A percentile compares a stretch with the other conserved stretches of the same genome.
Conservation (phyloP, 257 asterid species). For the Ehretia macrophylla region DNA sequence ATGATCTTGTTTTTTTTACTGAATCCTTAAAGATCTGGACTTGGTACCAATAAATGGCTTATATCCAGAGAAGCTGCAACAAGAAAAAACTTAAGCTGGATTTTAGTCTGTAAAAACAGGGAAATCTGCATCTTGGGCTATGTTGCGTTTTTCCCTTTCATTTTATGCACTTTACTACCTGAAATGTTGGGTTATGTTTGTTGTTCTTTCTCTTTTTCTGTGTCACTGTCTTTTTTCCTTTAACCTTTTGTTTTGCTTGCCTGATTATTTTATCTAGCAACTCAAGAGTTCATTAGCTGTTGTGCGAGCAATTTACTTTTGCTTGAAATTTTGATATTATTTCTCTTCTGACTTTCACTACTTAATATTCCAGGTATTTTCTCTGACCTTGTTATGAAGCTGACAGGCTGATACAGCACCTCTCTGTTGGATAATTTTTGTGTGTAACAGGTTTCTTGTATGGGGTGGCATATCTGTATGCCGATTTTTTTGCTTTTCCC, state of each 20-base stretch:
- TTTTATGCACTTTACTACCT: too few relatives aligned
- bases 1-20: too few relatives aligned
- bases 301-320: not conserved
- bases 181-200: too few relatives aligned
- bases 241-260: not conserved
- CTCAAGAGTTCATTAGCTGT: not conserved
- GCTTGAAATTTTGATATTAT: not conserved
- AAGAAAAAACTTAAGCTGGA: too few relatives aligned
- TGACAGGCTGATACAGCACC: slow-evolving; percentile 71
- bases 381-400: slow-evolving; percentile 97
- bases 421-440: slow-evolving; percentile 48
- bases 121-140: too few relatives aligned
- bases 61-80: too few relatives aligned
- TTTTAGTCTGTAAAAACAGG: too few relatives aligned
- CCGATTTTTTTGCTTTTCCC: slow-evolving; percentile 24
- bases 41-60: too few relatives aligned
- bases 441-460: slow-evolving; percentile 57
- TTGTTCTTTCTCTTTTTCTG: not conserved
- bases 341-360: slow-evolving; percentile 42
- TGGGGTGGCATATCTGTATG: slow-evolving; percentile 46
- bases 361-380: slow-evolving; percentile 95
- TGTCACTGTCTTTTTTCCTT: too few relatives aligned
- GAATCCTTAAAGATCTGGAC: too few relatives aligned
- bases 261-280: not conserved
- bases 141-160: too few relatives aligned